phyloP scores from a whole-genome alignment of 2,329 filamentous ascomycete species.

The Fusarium verticillioides region DNA sequence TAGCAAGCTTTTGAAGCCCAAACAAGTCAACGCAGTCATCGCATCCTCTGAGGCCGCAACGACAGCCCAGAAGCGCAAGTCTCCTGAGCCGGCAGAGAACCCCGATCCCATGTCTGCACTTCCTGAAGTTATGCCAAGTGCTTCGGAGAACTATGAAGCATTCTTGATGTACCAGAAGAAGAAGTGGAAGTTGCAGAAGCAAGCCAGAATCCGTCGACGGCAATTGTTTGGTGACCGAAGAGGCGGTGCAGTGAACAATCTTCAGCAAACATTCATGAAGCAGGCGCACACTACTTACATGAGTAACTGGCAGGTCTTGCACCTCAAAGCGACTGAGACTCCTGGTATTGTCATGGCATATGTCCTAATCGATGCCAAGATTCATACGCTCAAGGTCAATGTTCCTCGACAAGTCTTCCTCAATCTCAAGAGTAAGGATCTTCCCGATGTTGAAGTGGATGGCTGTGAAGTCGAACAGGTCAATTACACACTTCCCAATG shows the following conservation, averaged over 20 bases:
- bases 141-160: constrained; percentile 85
- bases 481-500: constrained; percentile 92
- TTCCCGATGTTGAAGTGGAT: constrained; percentile 88
- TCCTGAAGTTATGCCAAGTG: constrained; percentile 84
- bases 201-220: constrained; percentile 83
- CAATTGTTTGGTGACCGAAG: constrained; percentile 93
- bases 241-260: constrained; percentile 60
- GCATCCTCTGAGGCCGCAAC: constrained; percentile 64
- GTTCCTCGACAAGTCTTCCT: constrained; percentile 91
- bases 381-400: constrained; percentile 87
- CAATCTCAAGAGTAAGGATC: constrained; percentile 86
- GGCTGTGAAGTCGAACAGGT: constrained; percentile 93
- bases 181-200: constrained; percentile 98
- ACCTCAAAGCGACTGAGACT: constrained; percentile 83
- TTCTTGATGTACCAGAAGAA: constrained; percentile 96
- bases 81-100: constrained; percentile 73
- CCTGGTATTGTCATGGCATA: constrained; percentile 90
- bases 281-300: constrained; percentile 91
- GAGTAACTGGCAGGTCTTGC: constrained; percentile 94
- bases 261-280: constrained; percentile 82
- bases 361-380: constrained; percentile 91
- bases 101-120: constrained; percentile 84
- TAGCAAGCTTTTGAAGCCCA: constrained; percentile 72
- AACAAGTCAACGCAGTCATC: constrained; percentile 65
- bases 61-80: constrained; percentile 75